Percentiles rank a stretch among this genome's conserved stretches.
Evolutionary conservation across 2,329 filamentous ascomycete species (phyloP).

Genomic region (Colletotrichum lentis): DNA sequence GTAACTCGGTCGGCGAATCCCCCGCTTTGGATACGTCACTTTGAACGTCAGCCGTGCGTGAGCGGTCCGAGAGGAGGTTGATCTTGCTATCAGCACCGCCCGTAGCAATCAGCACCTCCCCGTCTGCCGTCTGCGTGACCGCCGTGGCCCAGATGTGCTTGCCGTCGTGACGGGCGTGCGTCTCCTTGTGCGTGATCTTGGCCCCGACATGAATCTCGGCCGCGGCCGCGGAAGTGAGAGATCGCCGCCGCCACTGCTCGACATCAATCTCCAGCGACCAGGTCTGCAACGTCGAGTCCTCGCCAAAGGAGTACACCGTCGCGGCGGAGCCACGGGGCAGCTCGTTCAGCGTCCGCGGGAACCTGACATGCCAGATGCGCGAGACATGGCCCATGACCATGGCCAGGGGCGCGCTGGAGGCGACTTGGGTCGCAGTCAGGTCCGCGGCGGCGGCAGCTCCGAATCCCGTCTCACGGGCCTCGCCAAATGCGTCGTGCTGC

Average conservation of each 20-base stretch:
- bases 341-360: conserved; percentile 54
- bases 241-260: conserved; percentile 33
- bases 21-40: background rate
- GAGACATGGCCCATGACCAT: conserved; percentile 86
- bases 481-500: conserved; percentile 43
- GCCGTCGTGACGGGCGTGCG: conserved; percentile 74
- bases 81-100: conserved; percentile 86
- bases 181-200: conserved; percentile 61
- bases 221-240: conserved; percentile 19
- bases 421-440: conserved; percentile 41
- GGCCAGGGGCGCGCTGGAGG: conserved; percentile 62
- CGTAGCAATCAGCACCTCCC: conserved; percentile 64
- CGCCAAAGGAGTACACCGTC: conserved; percentile 79
- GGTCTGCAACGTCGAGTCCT: conserved; percentile 79
- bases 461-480: conserved; percentile 69
- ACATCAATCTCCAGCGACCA: conserved; percentile 67
- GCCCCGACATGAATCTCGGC: conserved; percentile 33
- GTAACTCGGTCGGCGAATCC: conserved; percentile 30
- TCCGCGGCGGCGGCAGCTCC: conserved; percentile 48
- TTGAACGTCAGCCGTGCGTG: background rate
- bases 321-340: conserved; percentile 44
- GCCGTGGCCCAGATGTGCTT: conserved; percentile 91
- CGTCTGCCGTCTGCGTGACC: conserved; percentile 45
- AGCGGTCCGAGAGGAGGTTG: conserved; percentile 53
- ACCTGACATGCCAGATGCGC: conserved; percentile 86